These are phyloP conservation scores for Trypanosoma theileri DNA, from an alignment of 208 protist species.

Conservation along the genomic window DNA sequence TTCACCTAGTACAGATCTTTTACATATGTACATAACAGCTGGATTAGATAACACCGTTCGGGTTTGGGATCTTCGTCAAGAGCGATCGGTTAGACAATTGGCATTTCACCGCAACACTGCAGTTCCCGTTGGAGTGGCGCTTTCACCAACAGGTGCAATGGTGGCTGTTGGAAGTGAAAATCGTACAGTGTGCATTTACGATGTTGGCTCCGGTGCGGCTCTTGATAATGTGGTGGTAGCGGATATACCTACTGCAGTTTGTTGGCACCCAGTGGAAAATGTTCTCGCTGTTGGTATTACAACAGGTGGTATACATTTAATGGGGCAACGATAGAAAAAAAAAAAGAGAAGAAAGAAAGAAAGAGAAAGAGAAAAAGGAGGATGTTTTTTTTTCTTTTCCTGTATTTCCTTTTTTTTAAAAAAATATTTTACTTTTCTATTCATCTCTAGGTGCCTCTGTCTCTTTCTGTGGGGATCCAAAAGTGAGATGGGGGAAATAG, in stretches of 20 bases:
- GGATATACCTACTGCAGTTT: slow-evolving; percentile 47
- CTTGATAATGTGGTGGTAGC: slow-evolving; percentile 40
- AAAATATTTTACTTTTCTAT: too few relatives aligned
- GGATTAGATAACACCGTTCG: slow-evolving; percentile 66
- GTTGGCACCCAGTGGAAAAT: slow-evolving; percentile 71
- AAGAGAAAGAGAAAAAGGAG: not conserved
- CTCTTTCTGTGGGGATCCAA: too few relatives aligned
- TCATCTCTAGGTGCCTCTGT: too few relatives aligned
- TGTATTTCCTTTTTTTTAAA: too few relatives aligned
- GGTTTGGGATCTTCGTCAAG: slow-evolving; percentile 75
- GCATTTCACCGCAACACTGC: slow-evolving; percentile 75
- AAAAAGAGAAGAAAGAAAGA: not conserved
- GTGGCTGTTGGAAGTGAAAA: slow-evolving; percentile 82
- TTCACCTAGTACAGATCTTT: slow-evolving; percentile 15
- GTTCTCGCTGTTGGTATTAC: slow-evolving; percentile 55
- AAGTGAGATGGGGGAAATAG: too few relatives aligned
- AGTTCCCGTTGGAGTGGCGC: slow-evolving; percentile 54
- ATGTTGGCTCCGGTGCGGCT: slow-evolving; percentile 42
- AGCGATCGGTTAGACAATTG: slow-evolving; percentile 50
- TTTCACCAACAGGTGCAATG: slow-evolving; percentile 48
- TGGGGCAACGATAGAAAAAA: slow-evolving; percentile 34
- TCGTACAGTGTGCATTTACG: slow-evolving; percentile 65
- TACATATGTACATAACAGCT: slow-evolving; percentile 71
- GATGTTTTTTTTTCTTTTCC: too few relatives aligned
- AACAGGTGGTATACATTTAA: slow-evolving; percentile 34